Base-by-base conservation (phyloP, 164 flowering plant genomes). In the Taxillus chinensis region DNA sequence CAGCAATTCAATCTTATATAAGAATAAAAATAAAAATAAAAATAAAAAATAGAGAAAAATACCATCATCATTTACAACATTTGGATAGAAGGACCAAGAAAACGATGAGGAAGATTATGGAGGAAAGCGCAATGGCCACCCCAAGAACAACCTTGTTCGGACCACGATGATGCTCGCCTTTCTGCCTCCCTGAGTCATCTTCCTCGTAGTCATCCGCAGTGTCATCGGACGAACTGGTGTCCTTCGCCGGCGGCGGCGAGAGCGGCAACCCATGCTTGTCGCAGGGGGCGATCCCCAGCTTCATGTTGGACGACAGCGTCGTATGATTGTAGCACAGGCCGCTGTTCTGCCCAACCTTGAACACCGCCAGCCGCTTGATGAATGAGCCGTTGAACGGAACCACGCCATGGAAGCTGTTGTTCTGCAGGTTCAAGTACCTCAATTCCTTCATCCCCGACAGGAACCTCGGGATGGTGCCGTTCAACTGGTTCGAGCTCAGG, bases 81-180 rank as follows among this genome's bases (percentile, higher is more conserved):
- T 77, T 93, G 2, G 90, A 84, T 57, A 86, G 73, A 55, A 82
- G 78, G 59, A 93, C 68, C 42, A 88, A 63, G 84, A 93, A 90
- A 55, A 90, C 74, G 64, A 93, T 88, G 11, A 93, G 75, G 70
- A 93, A 93, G 5, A 89, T 82, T 38, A 93, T 78, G 5, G 92
- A 82, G 6, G 97, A 82, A 60, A 93, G 82, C 62, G 76, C 97
- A 84, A 93, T 88, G 40, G 96, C 95, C 52, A 89, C 83, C 15
- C 92, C 98, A 76, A 93, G 90, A 68, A 93, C 96, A 62, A 88
- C 71, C 84, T 86, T 90, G 68, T 68, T 90, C 13, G 97, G 96
- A 8, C 97, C 98, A 61, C 79, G 86, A 10, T 71, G 80, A 55
- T 69, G 71, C 14, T 64, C 67, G 54, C 73, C 62, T 51, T 74